A percentile compares a stretch with the other conserved stretches of the same genome.
Conservation (phyloP, 176 grass and related monocot species). For the Bothriochloa decipiens region DNA sequence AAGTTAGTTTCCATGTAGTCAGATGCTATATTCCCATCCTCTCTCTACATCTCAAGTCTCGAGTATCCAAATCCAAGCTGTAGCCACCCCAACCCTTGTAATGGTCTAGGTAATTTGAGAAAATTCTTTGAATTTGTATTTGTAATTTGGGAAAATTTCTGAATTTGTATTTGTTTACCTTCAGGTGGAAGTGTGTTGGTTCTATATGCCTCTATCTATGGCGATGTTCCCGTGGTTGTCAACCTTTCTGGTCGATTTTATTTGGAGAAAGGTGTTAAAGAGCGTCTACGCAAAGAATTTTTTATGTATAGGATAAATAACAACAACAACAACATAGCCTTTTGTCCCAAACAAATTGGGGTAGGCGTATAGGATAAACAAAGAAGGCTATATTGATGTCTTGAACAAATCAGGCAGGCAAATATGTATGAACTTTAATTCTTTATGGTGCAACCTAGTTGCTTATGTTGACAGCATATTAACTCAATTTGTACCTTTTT, state of each 20-base stretch:
- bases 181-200: conserved; percentile 84
- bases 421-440: not conserved
- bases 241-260: conserved; percentile 85
- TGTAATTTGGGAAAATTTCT: conserved; percentile 1
- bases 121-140: conserved; percentile 5
- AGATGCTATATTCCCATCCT: not conserved
- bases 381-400: conserved; percentile 77
- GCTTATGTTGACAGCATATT: no score
- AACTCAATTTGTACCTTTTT: no score
- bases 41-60: not conserved
- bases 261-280: conserved; percentile 75
- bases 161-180: conserved; percentile 22
- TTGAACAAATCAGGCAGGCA: conserved; percentile 57
- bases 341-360: no score
- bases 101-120: not conserved
- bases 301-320: no score
- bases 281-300: conserved; percentile 70
- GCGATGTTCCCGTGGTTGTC: conserved; percentile 67
- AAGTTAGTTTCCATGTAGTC: not conserved
- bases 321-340: no score
- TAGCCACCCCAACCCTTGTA: not conserved
- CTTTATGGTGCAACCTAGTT: no score
- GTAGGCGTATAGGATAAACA: conserved; percentile 67
- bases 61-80: conserved; percentile 13
- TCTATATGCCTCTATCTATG: conserved; percentile 81